These are phyloP conservation scores for Talaromyces amestolkiae DNA, from an alignment of 2,329 filamentous ascomycete genomes.

Conservation along the genomic window DNA sequence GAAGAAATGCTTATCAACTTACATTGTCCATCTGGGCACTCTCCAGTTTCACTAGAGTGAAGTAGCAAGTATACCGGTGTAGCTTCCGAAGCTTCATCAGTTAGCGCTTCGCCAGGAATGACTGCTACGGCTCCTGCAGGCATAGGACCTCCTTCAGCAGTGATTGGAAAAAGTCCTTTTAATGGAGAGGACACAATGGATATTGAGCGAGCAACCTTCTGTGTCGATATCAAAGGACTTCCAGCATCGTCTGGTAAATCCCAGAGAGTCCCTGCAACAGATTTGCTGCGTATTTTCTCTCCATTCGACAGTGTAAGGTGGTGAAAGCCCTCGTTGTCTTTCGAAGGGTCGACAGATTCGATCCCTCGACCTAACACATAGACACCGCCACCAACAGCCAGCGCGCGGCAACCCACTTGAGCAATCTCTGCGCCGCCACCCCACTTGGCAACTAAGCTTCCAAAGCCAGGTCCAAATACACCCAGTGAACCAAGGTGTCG, in stretches of 20 bases:
- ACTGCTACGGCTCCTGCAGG: conserved; percentile 63
- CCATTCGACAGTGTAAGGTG: conserved; percentile 36
- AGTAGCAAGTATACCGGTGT: conserved; percentile 61
- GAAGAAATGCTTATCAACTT: conserved; percentile 51
- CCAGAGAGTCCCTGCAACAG: conserved; percentile 38
- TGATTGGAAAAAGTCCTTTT: conserved; percentile 63
- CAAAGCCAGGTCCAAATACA: conserved; percentile 82
- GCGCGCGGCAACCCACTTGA: conserved; percentile 86
- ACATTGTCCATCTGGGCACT: conserved; percentile 88
- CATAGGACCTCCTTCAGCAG: conserved; percentile 70
- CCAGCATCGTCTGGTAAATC: conserved; percentile 32
- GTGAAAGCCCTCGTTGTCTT: conserved; percentile 24
- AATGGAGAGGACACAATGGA: conserved; percentile 68
- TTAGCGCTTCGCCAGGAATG: conserved; percentile 35
- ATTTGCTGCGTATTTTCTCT: conserved; percentile 37
- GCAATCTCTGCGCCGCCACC: conserved; percentile 84
- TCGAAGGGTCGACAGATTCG: conserved; percentile 30
- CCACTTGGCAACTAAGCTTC: conserved; percentile 88
- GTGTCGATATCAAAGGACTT: conserved; percentile 21
- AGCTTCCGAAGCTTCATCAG: conserved; percentile 24
- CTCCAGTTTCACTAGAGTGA: conserved; percentile 87
- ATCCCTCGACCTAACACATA: conserved; percentile 80
- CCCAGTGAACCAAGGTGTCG: conserved; percentile 84
- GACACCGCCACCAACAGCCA: conserved; percentile 83
- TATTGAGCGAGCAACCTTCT: conserved; percentile 59